Percentiles rank a stretch among this genome's conserved stretches.
Conservation (phyloP, 2,329 filamentous ascomycete species). For the Fonsecaea monophora region DNA sequence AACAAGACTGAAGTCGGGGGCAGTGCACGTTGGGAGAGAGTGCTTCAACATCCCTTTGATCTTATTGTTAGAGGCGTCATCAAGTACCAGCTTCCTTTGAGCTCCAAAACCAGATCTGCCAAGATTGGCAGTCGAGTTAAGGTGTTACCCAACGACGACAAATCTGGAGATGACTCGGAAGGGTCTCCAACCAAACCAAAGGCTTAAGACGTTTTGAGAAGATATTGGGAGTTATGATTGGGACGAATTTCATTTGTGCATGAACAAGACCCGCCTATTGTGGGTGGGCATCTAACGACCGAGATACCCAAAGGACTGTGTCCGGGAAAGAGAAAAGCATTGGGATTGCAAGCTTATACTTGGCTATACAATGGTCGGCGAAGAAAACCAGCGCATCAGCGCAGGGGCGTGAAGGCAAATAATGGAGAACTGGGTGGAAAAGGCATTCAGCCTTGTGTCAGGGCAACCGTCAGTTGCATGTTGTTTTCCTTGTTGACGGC, state of each 20-base stretch:
- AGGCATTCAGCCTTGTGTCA: slow-evolving; percentile 6
- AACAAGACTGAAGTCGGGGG: slow-evolving; percentile 86
- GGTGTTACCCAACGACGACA: slow-evolving; percentile 48
- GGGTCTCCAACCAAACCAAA: not conserved
- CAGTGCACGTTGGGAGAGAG: slow-evolving; percentile 84
- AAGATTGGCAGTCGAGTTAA: slow-evolving; percentile 52
- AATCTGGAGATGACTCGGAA: slow-evolving; percentile 31
- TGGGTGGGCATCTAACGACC: slow-evolving; percentile 26
- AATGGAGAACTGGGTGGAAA: slow-evolving; percentile 5
- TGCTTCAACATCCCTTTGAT: slow-evolving; percentile 90
- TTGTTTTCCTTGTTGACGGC: slow-evolving; percentile 10
- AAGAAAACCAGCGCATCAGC: slow-evolving; percentile 25
- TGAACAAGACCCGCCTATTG: slow-evolving; percentile 17
- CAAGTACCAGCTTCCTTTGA: slow-evolving; percentile 75
- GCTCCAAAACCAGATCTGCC: slow-evolving; percentile 60
- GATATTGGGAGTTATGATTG: slow-evolving; percentile 25
- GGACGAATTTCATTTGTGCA: slow-evolving; percentile 40
- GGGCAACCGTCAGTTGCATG: slow-evolving; percentile 18
- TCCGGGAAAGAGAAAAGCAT: slow-evolving; percentile 29
- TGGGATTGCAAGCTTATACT: slow-evolving; percentile 28
- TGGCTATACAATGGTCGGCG: slow-evolving; percentile 26
- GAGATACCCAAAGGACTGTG: slow-evolving; percentile 34
- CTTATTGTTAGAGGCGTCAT: slow-evolving; percentile 89
- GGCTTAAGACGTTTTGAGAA: not conserved
- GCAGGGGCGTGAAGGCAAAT: slow-evolving; percentile 28